phyloP scores from a whole-genome alignment of 176 grass and related monocot genomes.

The Avena eriantha region DNA sequence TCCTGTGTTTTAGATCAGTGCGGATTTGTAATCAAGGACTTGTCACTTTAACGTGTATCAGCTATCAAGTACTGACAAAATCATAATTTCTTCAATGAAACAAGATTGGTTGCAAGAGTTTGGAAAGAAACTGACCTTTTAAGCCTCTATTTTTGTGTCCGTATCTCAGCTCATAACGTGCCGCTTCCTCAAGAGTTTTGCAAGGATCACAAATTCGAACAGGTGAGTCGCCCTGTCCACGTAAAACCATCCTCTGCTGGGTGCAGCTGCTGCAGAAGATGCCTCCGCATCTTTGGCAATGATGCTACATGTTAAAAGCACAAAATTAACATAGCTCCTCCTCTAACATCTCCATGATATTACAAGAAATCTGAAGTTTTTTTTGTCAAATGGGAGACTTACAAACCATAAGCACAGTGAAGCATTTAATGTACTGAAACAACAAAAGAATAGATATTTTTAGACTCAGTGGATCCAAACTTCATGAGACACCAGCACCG shows the following conservation, averaged over 20 bases:
- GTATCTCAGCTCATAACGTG: conserved; percentile 82
- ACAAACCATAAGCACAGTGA: conserved; percentile 11
- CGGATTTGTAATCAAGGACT: neutral
- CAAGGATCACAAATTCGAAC: conserved; percentile 95
- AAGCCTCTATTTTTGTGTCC: conserved; percentile 63
- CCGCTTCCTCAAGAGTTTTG: conserved; percentile 87
- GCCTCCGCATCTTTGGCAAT: conserved; percentile 92
- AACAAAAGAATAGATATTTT: conserved; percentile 20
- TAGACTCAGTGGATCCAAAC: neutral
- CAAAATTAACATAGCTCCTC: conserved; percentile 17
- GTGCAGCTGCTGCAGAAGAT: conserved; percentile 91
- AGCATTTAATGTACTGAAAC: conserved; percentile 18
- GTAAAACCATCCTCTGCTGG: conserved; percentile 86
- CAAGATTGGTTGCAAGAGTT: neutral
- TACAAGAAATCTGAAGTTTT: neutral
- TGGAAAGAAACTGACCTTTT: conserved; percentile 58
- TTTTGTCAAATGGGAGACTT: neutral
- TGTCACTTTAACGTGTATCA: conserved; percentile 20
- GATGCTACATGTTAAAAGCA: conserved; percentile 65
- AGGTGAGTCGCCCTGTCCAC: conserved; percentile 86
- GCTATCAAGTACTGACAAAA: conserved; percentile 23
- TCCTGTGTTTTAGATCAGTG: neutral
- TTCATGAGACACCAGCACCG: neutral
- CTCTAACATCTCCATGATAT: neutral
- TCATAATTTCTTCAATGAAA: conserved; percentile 12